Percentiles rank a stretch among this genome's conserved stretches.
phyloP scores from a whole-genome alignment of 805 yeast genomes.

The Metschnikowia similis region DNA sequence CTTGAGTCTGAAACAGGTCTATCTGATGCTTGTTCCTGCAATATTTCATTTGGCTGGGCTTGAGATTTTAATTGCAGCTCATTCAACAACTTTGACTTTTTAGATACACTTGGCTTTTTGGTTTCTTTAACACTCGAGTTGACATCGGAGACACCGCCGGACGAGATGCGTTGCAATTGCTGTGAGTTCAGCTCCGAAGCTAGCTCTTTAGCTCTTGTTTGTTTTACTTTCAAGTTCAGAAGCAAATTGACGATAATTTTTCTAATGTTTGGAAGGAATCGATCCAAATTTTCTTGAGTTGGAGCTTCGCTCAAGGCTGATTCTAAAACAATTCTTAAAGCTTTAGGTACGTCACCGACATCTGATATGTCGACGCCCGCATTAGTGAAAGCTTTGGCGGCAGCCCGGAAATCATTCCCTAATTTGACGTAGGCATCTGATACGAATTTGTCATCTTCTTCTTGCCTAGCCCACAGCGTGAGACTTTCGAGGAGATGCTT shows the following conservation, averaged over 20 bases:
- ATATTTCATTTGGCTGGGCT: neutral
- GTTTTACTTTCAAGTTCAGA: slow-evolving; percentile 77
- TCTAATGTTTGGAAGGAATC: slow-evolving; percentile 77
- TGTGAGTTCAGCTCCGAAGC: slow-evolving; percentile 18
- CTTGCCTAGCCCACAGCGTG: slow-evolving; percentile 83
- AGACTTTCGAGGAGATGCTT: slow-evolving; percentile 82
- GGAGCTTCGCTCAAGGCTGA: slow-evolving; percentile 82
- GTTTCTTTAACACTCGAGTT: neutral
- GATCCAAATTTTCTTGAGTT: slow-evolving; percentile 74
- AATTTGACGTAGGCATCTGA: slow-evolving; percentile 87
- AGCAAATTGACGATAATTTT: slow-evolving; percentile 79
- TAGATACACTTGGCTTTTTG: neutral
- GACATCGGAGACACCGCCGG: neutral
- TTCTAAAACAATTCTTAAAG: slow-evolving; percentile 74
- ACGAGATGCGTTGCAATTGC: neutral
- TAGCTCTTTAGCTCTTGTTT: slow-evolving; percentile 46
- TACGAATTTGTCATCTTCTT: slow-evolving; percentile 78
- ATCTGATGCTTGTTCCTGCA: neutral
- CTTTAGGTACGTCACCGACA: slow-evolving; percentile 86
- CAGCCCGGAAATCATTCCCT: slow-evolving; percentile 89
- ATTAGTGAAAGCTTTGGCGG: slow-evolving; percentile 71
- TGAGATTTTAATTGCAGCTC: slow-evolving; percentile 1
- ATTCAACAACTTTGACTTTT: slow-evolving; percentile 1
- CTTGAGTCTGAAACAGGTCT: slow-evolving; percentile 10
- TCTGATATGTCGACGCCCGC: slow-evolving; percentile 81